Conservation (phyloP, 1,139 yeast genomes). For the Waltiozyma sp. region DNA sequence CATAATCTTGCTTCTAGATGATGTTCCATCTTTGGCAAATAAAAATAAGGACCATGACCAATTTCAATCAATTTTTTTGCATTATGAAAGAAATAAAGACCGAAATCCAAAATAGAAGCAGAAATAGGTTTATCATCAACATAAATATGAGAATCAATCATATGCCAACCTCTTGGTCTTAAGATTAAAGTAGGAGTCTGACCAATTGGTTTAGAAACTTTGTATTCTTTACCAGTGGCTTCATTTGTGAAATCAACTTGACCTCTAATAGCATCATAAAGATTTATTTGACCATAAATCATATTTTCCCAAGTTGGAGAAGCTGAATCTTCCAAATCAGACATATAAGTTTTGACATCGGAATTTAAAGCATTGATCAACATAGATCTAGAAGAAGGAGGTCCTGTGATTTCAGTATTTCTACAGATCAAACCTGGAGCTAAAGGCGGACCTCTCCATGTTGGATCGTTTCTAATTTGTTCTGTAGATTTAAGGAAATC, state of each 20-base stretch:
- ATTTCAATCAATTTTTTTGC: conserved; percentile 48
- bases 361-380: conserved; percentile 64
- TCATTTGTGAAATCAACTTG: conserved; percentile 30
- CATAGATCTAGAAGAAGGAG: conserved; percentile 60
- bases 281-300: conserved; percentile 43
- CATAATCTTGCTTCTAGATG: conserved; percentile 70
- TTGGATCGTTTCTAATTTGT: conserved; percentile 57
- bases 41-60: conserved; percentile 70
- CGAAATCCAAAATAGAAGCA: conserved; percentile 71
- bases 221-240: conserved; percentile 42
- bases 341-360: conserved; percentile 61
- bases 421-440: conserved; percentile 72
- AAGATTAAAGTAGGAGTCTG: conserved; percentile 60
- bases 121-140: conserved; percentile 70
- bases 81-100: conserved; percentile 64
- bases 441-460: conserved; percentile 72
- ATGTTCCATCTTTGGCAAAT: conserved; percentile 74
- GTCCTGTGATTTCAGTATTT: conserved; percentile 57
- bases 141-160: conserved; percentile 58
- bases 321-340: conserved; percentile 59
- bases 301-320: conserved; percentile 53
- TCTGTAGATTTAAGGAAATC: conserved; percentile 65
- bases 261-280: conserved; percentile 48
- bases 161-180: conserved; percentile 84
- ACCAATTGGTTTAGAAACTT: conserved; percentile 38